Conservation (phyloP, 208 protist species). For the Trypanosoma scelopori region DNA sequence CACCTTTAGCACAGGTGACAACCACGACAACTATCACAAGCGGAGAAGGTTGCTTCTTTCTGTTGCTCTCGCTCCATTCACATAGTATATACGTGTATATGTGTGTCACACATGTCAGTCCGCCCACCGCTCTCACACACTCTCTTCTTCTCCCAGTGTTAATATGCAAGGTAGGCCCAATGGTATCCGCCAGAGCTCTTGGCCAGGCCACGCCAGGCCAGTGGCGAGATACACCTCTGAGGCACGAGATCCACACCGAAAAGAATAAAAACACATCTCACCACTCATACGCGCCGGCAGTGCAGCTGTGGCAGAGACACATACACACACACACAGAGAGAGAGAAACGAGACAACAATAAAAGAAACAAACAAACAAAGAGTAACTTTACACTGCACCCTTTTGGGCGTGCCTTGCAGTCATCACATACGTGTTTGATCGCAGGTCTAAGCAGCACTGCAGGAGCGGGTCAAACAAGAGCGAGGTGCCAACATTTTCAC, state of each 20-base stretch:
- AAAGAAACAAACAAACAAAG: not conserved
- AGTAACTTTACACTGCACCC: not conserved
- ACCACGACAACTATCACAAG: no score
- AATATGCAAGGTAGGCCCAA: no score
- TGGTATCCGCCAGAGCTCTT: no score
- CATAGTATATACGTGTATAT: no score
- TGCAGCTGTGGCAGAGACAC: not conserved
- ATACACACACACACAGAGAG: constrained; percentile 10
- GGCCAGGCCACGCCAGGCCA: no score
- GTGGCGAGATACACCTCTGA: no score
- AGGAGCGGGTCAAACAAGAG: constrained; percentile 78
- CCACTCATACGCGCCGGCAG: not conserved
- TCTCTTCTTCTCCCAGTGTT: no score
- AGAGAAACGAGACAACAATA: not conserved
- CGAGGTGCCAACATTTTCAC: constrained; percentile 8
- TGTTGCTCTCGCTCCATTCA: no score
- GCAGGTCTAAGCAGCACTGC: constrained; percentile 65
- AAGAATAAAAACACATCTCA: not conserved
- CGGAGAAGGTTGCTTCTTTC: no score
- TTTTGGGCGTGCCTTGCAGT: not conserved
- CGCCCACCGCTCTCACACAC: no score
- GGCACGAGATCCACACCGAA: not conserved
- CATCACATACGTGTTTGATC: constrained; percentile 45
- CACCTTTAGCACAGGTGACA: no score
- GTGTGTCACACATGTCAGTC: no score